These are phyloP conservation scores for Podila epigama DNA, from an alignment of 192 early-diverging fungal genomes.

Conservation along the genomic window DNA sequence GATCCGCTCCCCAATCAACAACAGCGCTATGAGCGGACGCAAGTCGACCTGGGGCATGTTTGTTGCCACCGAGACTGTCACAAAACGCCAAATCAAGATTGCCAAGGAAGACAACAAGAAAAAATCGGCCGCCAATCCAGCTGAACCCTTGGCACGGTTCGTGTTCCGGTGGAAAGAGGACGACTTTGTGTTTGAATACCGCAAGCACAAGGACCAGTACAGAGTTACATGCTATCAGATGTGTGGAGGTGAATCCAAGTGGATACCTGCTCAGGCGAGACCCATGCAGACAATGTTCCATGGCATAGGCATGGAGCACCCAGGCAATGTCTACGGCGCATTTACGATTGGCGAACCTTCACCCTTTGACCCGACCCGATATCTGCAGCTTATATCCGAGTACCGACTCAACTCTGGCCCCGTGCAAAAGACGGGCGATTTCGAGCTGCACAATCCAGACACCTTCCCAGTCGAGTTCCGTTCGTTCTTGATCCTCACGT, in stretches of 20 bases:
- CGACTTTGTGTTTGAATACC: slow-evolving; percentile 40
- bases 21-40: slow-evolving; percentile 22
- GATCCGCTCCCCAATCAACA: slow-evolving; percentile 4
- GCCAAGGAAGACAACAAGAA: slow-evolving; percentile 40
- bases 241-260: slow-evolving; percentile 44
- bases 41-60: slow-evolving; percentile 36
- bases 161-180: slow-evolving; percentile 46
- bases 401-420: slow-evolving; percentile 41
- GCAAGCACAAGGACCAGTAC: slow-evolving; percentile 46
- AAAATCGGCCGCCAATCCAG: slow-evolving; percentile 7
- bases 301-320: slow-evolving; percentile 19
- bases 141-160: slow-evolving; percentile 32
- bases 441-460: slow-evolving; percentile 41
- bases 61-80: slow-evolving; percentile 21
- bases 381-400: slow-evolving; percentile 37
- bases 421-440: slow-evolving; percentile 28
- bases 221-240: slow-evolving; percentile 34
- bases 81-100: slow-evolving; percentile 36
- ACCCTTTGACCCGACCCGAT: slow-evolving; percentile 28
- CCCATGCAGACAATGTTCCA: slow-evolving; percentile 19
- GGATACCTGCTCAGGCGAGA: slow-evolving; percentile 20
- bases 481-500: slow-evolving; percentile 18
- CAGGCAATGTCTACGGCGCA: not conserved
- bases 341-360: slow-evolving; percentile 13
- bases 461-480: slow-evolving; percentile 39